phyloP scores from a whole-genome alignment of 2,329 filamentous ascomycete genomes.

The Cordyceps militaris region DNA sequence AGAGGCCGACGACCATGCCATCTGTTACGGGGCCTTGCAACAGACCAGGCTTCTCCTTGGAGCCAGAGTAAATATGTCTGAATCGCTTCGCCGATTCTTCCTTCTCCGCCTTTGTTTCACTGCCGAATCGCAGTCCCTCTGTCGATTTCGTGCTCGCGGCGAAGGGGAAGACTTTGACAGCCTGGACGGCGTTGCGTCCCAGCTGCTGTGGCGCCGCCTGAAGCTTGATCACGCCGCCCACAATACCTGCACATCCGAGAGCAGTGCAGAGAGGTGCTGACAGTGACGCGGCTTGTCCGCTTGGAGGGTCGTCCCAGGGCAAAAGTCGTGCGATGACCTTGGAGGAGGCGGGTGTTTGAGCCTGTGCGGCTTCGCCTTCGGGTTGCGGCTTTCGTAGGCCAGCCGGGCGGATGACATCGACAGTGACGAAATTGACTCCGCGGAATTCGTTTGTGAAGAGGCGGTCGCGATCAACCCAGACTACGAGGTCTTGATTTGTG shows the following conservation, averaged over 20 bases:
- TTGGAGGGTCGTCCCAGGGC: conserved; percentile 81
- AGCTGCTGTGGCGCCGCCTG: conserved; percentile 72
- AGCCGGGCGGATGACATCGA: conserved; percentile 81
- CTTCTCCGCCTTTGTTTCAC: conserved; percentile 74
- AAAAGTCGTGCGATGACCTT: conserved; percentile 71
- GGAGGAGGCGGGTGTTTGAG: conserved; percentile 33
- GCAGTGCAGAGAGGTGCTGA: conserved; percentile 70
- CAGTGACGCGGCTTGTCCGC: conserved; percentile 70
- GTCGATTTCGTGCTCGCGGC: conserved; percentile 48
- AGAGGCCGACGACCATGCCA: conserved; percentile 65
- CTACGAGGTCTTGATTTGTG: conserved; percentile 52
- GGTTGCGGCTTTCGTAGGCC: conserved; percentile 64
- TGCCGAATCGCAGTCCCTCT: conserved; percentile 74
- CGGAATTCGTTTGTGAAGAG: conserved; percentile 64
- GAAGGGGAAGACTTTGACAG: conserved; percentile 78
- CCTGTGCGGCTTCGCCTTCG: conserved; percentile 56
- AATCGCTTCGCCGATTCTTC: conserved; percentile 70
- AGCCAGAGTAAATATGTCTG: conserved; percentile 59
- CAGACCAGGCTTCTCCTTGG: conserved; percentile 51
- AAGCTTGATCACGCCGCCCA: conserved; percentile 81
- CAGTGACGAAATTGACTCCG: conserved; percentile 67
- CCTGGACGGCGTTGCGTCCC: conserved; percentile 55
- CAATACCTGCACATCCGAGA: conserved; percentile 63
- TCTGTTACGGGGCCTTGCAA: conserved; percentile 83
- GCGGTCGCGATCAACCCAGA: conserved; percentile 81